These are phyloP conservation scores for Suillus sp. DNA, from an alignment of 768 basidiomycete genomes.

Conservation along the genomic window DNA sequence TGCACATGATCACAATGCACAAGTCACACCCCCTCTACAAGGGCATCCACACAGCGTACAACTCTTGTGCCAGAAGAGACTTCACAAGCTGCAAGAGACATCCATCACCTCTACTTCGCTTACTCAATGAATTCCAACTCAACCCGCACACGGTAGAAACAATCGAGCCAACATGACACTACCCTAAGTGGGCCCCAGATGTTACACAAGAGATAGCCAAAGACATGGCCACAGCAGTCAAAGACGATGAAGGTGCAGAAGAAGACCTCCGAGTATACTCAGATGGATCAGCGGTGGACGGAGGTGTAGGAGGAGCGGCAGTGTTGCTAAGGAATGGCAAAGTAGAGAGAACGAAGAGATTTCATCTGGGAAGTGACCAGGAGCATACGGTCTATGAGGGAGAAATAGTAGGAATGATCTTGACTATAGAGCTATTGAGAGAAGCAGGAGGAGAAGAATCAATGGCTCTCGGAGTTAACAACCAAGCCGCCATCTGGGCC, in stretches of 20 bases:
- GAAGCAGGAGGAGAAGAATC: not conserved
- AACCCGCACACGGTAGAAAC: constrained; percentile 19
- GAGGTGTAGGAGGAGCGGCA: too few relatives aligned
- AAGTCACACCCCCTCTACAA: constrained; percentile 18
- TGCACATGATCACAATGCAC: constrained; percentile 21
- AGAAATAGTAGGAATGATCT: constrained; percentile 31
- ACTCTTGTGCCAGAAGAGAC: constrained; percentile 8
- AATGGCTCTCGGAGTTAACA: not conserved
- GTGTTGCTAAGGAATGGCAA: too few relatives aligned
- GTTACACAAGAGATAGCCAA: constrained; percentile 1
- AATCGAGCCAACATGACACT: constrained; percentile 16
- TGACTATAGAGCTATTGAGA: constrained; percentile 30
- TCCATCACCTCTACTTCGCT: constrained; percentile 23
- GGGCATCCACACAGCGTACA: constrained; percentile 22
- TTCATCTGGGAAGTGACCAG: constrained; percentile 22
- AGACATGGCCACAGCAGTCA: constrained; percentile 12
- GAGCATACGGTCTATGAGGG: constrained; percentile 35
- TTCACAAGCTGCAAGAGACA: constrained; percentile 18
- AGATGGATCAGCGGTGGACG: too few relatives aligned
- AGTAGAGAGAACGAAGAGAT: constrained; percentile 8
- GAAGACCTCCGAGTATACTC: too few relatives aligned
- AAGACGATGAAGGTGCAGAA: not conserved
- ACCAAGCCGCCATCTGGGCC: constrained; percentile 19
- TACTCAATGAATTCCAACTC: constrained; percentile 19
- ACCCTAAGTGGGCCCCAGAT: constrained; percentile 15